phyloP scores from a whole-genome alignment of 441 rosid species.

The Aquilaria agallochum region DNA sequence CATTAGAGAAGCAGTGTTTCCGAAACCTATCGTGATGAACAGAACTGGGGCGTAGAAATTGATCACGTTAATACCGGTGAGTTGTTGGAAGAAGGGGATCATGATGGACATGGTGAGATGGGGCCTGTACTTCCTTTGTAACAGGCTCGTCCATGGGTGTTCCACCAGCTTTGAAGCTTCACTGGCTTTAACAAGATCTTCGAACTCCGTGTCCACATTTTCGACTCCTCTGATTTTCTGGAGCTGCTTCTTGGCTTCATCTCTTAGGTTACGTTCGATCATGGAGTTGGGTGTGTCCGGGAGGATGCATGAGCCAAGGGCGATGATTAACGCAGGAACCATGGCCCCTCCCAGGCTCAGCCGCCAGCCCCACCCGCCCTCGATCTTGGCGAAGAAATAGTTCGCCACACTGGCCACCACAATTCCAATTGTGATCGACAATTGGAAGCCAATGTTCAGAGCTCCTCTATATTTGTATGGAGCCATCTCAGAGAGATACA shows the following conservation, averaged over 20 bases:
- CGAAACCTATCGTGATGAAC: conserved; percentile 76
- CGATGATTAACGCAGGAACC: conserved; percentile 82
- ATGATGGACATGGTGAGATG: conserved; percentile 66
- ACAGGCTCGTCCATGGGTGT: conserved; percentile 66
- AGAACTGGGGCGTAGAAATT: conserved; percentile 91
- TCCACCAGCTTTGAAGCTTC: conserved; percentile 60
- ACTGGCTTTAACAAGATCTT: conserved; percentile 61
- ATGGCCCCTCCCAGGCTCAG: conserved; percentile 83
- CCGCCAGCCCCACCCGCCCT: conserved; percentile 88
- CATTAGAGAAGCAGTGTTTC: conserved; percentile 58
- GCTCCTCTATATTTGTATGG: conserved; percentile 84
- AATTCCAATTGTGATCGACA: conserved; percentile 72
- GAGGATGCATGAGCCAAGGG: conserved; percentile 61
- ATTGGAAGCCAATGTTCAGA: conserved; percentile 77
- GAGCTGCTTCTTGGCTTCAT: conserved; percentile 45
- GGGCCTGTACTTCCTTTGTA: conserved; percentile 70
- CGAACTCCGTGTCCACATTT: conserved; percentile 59
- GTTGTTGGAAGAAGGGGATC: conserved; percentile 84
- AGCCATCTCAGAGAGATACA: conserved; percentile 95
- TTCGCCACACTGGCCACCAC: conserved; percentile 64
- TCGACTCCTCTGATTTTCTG: conserved; percentile 54
- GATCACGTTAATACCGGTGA: conserved; percentile 81
- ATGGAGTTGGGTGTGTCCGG: conserved; percentile 87
- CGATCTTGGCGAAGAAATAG: conserved; percentile 59
- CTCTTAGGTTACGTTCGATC: conserved; percentile 64